Evolutionary conservation across 164 flowering plant genomes (phyloP).

Genomic region (Chimonanthus salicifolius): DNA sequence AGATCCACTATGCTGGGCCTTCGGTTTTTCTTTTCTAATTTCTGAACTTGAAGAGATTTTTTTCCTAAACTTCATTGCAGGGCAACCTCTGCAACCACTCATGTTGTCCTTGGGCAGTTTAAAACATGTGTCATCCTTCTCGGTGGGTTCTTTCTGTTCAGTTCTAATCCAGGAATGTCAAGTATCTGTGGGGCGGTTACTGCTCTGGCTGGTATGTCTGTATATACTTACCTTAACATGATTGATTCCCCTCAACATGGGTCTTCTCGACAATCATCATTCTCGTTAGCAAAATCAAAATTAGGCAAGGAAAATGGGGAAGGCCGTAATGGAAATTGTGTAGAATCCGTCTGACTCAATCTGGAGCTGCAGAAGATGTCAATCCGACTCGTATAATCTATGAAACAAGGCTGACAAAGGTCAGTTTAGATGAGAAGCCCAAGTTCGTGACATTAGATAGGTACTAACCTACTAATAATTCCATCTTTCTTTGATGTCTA

Average conservation of each 20-base stretch:
- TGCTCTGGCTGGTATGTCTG: slow-evolving; percentile 80
- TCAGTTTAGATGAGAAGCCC: not conserved
- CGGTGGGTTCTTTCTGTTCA: slow-evolving; percentile 68
- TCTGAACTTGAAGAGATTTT: not conserved
- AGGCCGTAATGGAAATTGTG: slow-evolving; percentile 27
- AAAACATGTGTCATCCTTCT: slow-evolving; percentile 76
- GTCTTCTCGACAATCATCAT: slow-evolving; percentile 39
- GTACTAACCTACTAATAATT: slow-evolving; percentile 3
- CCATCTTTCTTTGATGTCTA: not conserved
- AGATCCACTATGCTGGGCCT: slow-evolving; percentile 34
- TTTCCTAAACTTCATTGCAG: slow-evolving; percentile 27
- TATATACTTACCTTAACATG: slow-evolving; percentile 73
- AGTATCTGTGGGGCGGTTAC: slow-evolving; percentile 75
- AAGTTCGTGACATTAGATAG: not conserved
- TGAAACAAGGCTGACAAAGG: too few relatives aligned
- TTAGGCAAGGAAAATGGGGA: slow-evolving; percentile 58
- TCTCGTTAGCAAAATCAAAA: slow-evolving; percentile 47
- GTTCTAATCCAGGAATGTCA: slow-evolving; percentile 71
- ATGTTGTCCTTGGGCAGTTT: slow-evolving; percentile 30
- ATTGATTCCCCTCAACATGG: slow-evolving; percentile 26
- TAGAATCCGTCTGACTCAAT: slow-evolving; percentile 43
- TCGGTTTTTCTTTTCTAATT: not conserved
- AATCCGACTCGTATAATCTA: too few relatives aligned
- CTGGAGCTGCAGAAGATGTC: not conserved
- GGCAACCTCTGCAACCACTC: slow-evolving; percentile 89